phyloP scores from a whole-genome alignment of 108 stramenopile species.

The Mayamaea pseudoterrestris region DNA sequence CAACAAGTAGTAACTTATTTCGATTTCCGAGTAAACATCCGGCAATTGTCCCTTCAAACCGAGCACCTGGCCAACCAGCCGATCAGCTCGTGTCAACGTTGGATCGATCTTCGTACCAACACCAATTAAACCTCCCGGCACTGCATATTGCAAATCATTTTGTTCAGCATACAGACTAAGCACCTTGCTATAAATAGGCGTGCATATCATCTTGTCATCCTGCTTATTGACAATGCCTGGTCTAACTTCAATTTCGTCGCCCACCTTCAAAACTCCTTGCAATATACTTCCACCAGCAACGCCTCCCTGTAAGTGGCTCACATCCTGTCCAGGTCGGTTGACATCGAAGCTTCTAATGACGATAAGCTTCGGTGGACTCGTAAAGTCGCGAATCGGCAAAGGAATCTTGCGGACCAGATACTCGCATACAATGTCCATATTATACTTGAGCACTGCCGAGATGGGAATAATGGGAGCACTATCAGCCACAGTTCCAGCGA shows the following conservation, averaged over 20 bases:
- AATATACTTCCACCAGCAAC: constrained; percentile 98
- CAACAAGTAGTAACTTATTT: constrained; percentile 95
- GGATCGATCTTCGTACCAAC: constrained; percentile 99
- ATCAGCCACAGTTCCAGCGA: constrained; percentile 97
- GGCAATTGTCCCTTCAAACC: constrained; percentile 95
- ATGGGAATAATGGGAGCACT: constrained; percentile 96
- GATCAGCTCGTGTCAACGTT: constrained; percentile 96
- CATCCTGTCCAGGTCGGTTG: constrained; percentile 99
- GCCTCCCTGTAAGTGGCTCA: constrained; percentile 89
- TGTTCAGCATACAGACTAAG: constrained; percentile 90
- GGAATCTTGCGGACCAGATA: constrained; percentile 95
- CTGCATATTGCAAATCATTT: constrained; percentile 96
- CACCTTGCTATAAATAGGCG: constrained; percentile 84
- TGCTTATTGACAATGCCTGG: constrained; percentile 98
- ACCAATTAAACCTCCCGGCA: constrained; percentile 98
- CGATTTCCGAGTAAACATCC: constrained; percentile 95
- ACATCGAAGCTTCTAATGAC: constrained; percentile 99
- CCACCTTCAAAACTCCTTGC: constrained; percentile 91
- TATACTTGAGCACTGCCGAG: constrained; percentile 96
- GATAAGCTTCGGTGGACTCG: constrained; percentile 86
- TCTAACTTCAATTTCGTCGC: constrained; percentile 99
- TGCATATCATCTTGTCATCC: constrained; percentile 80
- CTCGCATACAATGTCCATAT: constrained; percentile 98
- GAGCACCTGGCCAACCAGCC: constrained; percentile 96
- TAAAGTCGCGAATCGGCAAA: constrained; percentile 91